Conservation (phyloP, 169 alveolate species). For the Plasmodium inui region DNA sequence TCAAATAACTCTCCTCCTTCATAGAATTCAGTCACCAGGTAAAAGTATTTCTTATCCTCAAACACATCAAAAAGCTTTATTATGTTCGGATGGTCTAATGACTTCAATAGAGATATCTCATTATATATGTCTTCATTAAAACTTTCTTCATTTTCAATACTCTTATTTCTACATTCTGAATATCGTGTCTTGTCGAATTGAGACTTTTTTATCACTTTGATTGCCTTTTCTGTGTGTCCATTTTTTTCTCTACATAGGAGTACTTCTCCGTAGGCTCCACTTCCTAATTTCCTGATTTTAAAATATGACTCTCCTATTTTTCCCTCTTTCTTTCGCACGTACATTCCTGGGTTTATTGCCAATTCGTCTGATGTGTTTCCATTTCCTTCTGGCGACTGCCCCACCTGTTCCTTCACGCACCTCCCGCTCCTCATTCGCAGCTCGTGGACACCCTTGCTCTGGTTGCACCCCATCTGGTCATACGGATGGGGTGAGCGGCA, state of each 20-base stretch:
- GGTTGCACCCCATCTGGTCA: constrained; percentile 68
- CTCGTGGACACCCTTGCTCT: constrained; percentile 17
- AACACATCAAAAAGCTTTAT: constrained; percentile 93
- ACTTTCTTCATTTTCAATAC: constrained; percentile 15
- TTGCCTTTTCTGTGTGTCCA: constrained; percentile 88
- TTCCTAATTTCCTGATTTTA: constrained; percentile 89
- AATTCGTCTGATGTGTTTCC: constrained; percentile 2
- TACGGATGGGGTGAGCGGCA: neutral
- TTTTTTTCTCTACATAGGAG: constrained; percentile 85
- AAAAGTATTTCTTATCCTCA: constrained; percentile 89
- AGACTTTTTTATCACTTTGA: constrained; percentile 88
- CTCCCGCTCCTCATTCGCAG: neutral
- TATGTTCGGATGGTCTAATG: constrained; percentile 96
- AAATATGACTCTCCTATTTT: constrained; percentile 86
- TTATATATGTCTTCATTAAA: constrained; percentile 75
- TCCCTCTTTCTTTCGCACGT: constrained; percentile 77
- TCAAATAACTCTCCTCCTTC: constrained; percentile 95
- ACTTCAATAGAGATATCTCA: constrained; percentile 91
- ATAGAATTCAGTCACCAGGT: constrained; percentile 92
- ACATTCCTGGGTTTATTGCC: constrained; percentile 77
- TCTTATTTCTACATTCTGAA: constrained; percentile 4
- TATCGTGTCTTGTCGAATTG: constrained; percentile 34
- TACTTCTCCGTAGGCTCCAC: constrained; percentile 95
- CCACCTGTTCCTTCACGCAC: neutral
- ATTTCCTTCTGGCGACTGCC: neutral